These are phyloP conservation scores for Bidens hawaiensis DNA, from an alignment of 140 eudicot genomes.

Conservation along the genomic window DNA sequence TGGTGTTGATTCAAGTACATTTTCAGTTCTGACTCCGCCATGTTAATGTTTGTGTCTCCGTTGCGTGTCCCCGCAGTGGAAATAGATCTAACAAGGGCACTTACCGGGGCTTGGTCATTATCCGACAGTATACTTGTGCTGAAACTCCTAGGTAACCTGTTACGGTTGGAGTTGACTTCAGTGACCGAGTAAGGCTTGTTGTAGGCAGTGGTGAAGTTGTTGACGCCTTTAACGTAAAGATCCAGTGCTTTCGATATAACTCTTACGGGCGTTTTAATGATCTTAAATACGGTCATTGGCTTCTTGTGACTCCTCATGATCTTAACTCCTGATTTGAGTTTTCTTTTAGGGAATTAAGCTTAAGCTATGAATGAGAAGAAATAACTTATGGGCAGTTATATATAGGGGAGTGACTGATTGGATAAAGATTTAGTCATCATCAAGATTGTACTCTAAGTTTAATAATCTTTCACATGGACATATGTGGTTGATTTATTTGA, in stretches of 20 bases:
- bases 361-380: not conserved
- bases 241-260: slow-evolving; percentile 18
- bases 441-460: too few relatives aligned
- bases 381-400: not conserved
- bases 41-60: not conserved
- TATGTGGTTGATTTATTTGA: too few relatives aligned
- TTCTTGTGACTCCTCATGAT: slow-evolving; percentile 17
- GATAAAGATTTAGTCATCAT: not conserved
- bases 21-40: not conserved
- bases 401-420: not conserved
- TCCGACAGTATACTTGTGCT: not conserved
- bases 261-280: slow-evolving; percentile 22
- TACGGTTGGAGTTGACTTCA: not conserved
- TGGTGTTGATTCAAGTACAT: not conserved
- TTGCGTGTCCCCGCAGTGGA: not conserved
- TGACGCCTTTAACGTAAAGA: slow-evolving; percentile 8
- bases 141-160: slow-evolving; percentile 12
- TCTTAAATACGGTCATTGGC: not conserved
- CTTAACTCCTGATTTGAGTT: not conserved
- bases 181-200: not conserved
- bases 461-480: too few relatives aligned
- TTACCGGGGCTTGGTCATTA: not conserved
- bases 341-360: not conserved
- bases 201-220: slow-evolving; percentile 7
- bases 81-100: slow-evolving; percentile 13